phyloP scores from a whole-genome alignment of 2,329 filamentous ascomycete species.

The Microdochium nivale region DNA sequence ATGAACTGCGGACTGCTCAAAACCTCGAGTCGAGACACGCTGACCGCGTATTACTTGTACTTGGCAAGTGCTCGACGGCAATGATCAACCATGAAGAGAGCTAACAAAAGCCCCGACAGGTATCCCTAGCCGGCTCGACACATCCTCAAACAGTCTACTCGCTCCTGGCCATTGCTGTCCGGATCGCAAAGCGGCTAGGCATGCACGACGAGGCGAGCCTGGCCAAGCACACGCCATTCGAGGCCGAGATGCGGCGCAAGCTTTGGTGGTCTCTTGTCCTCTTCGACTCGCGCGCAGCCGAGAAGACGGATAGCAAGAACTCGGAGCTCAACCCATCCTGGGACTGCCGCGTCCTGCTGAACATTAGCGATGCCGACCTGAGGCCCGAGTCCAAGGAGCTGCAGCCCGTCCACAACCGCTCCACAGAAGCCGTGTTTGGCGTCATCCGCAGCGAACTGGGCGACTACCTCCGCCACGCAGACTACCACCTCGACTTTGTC shows the following conservation, averaged over 20 bases:
- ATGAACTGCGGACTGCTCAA: slow-evolving; percentile 40
- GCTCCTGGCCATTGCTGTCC: slow-evolving; percentile 43
- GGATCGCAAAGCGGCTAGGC: slow-evolving; percentile 48
- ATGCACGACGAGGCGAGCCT: slow-evolving; percentile 37
- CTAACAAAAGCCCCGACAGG: slow-evolving; percentile 20
- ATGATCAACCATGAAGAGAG: not conserved
- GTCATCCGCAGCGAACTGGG: slow-evolving; percentile 30
- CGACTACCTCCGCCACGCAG: slow-evolving; percentile 24
- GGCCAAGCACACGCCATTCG: slow-evolving; percentile 23
- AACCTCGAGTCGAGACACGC: slow-evolving; percentile 38
- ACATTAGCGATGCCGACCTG: slow-evolving; percentile 37
- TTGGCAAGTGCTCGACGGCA: slow-evolving; percentile 29
- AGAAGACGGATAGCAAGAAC: slow-evolving; percentile 32
- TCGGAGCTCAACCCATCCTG: slow-evolving; percentile 23
- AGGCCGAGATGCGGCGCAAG: slow-evolving; percentile 51
- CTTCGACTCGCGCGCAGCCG: slow-evolving; percentile 47
- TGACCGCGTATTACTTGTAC: slow-evolving; percentile 50
- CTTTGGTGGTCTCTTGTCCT: slow-evolving; percentile 54
- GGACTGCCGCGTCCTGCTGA: slow-evolving; percentile 33
- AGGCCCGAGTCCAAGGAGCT: slow-evolving; percentile 27
- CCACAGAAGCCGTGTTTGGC: slow-evolving; percentile 32
- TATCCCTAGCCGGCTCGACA: slow-evolving; percentile 32
- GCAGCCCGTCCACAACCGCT: slow-evolving; percentile 14
- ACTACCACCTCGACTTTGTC: slow-evolving; percentile 24
- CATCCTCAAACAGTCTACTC: slow-evolving; percentile 43